Base-by-base conservation (phyloP, 768 basidiomycete species). In the Suillus tomentosus region DNA sequence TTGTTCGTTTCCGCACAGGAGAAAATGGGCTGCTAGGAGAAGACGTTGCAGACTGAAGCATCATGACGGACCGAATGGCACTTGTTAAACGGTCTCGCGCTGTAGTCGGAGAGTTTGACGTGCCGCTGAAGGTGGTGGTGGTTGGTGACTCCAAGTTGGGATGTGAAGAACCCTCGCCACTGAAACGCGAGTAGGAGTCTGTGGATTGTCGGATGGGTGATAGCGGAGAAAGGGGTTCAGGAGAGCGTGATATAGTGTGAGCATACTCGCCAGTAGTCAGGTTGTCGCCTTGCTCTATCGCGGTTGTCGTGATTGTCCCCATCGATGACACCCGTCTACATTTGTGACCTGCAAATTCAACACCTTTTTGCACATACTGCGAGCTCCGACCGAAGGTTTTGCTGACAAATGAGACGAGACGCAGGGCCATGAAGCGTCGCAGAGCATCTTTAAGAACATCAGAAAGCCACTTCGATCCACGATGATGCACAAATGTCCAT, bases 391-490 rank as follows among this genome's bases (percentile, higher is more conserved):
- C 10, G 17, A 61, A 50, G 31, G 7, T 3, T 40, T 50, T 39
- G n/a, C 40, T 43, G 3, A 53, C 14, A n/a, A 45, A n/a, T n/a
- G 45, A 36, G 43, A 80, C 69, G 8, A 74, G 72, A 4, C 75
- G 76, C 0, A 79, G 64, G 3, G 68, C 64, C 56, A 76, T 64
- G 61, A 84, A 75, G 53, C 74, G 72, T 22, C 78, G 78, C 45
- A 74, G 78, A 42, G 77, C 68, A 62, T 88, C 87, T 40, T 75
- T 74, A 17, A 87, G 70, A 2, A 85, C 84, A 67, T 90, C 89
- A 56, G 82, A 81, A 11, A 91, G 84, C 88, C 88, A 90, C 72
- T 89, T 88, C 65, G 82, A 79, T 5, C 90, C 90, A 45, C 84
- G 79, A 70, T 90, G 86, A 11, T 82, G 80, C 27, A 79, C 75